These are phyloP conservation scores for Casuarina equisetifolia DNA, from an alignment of 306 rosid species.

Conservation along the genomic window DNA sequence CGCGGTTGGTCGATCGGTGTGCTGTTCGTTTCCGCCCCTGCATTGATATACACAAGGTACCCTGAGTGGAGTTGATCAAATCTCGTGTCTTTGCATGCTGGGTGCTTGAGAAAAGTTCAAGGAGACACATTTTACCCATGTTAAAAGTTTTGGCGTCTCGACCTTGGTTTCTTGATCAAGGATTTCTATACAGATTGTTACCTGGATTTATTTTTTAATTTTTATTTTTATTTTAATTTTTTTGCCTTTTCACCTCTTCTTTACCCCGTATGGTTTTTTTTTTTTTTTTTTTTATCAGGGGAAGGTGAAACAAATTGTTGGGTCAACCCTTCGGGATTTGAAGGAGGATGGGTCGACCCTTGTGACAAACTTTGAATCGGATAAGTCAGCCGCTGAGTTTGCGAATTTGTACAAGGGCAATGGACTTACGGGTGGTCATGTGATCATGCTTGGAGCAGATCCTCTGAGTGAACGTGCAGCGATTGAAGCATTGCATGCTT, in stretches of 20 bases:
- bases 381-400: slow-evolving; percentile 80
- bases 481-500: slow-evolving; percentile 75
- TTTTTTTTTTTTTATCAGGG: slow-evolving; percentile 42
- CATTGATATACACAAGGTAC: slow-evolving; percentile 86
- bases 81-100: not conserved
- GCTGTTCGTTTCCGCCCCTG: slow-evolving; percentile 79
- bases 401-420: slow-evolving; percentile 72
- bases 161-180: not conserved
- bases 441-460: slow-evolving; percentile 90
- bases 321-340: slow-evolving; percentile 80
- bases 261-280: not conserved
- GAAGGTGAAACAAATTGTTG: slow-evolving; percentile 91
- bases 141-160: not conserved
- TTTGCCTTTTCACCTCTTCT: no score
- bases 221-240: no score
- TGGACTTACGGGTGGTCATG: slow-evolving; percentile 84
- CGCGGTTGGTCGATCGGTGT: slow-evolving; percentile 40
- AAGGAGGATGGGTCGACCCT: slow-evolving; percentile 63
- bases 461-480: slow-evolving; percentile 82
- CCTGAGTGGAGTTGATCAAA: not conserved
- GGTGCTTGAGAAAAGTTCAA: not conserved
- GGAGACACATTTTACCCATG: not conserved
- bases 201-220: no score
- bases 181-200: not conserved
- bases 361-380: slow-evolving; percentile 87